phyloP scores from a whole-genome alignment of 2,329 filamentous ascomycete genomes.

The Exserohilum rostratum region DNA sequence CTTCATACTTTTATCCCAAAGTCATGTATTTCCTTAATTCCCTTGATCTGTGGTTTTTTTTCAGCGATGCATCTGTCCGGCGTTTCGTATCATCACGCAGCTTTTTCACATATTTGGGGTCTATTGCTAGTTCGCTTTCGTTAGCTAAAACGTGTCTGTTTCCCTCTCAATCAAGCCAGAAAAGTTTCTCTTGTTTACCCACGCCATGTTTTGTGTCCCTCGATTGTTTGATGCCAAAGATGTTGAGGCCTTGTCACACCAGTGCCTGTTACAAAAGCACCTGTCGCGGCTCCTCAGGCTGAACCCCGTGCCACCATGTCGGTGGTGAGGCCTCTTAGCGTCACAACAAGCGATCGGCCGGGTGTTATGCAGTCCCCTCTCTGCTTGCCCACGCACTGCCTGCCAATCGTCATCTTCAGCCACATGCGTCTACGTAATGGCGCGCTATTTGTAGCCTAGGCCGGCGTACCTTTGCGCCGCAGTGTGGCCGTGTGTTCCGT shows the following conservation, averaged over 20 bases:
- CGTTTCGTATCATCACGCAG: slow-evolving; percentile 2
- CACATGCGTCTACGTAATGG: slow-evolving; percentile 8
- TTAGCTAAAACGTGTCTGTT: too few relatives aligned
- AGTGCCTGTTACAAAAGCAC: too few relatives aligned
- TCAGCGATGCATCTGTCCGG: slow-evolving; percentile 12
- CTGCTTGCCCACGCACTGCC: too few relatives aligned
- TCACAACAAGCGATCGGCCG: not conserved
- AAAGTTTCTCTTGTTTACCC: too few relatives aligned
- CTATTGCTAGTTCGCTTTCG: not conserved
- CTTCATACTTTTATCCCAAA: slow-evolving; percentile 12
- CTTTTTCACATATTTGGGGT: not conserved
- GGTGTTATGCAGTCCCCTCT: slow-evolving; percentile 1
- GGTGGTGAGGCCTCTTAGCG: too few relatives aligned
- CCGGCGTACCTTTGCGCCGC: not conserved
- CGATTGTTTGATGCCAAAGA: too few relatives aligned
- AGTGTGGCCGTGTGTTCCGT: slow-evolving; percentile 1
- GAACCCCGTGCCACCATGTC: too few relatives aligned
- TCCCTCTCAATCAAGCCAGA: too few relatives aligned
- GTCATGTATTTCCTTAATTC: slow-evolving; percentile 33
- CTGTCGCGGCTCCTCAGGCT: too few relatives aligned
- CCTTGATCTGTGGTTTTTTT: not conserved
- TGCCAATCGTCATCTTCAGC: not conserved
- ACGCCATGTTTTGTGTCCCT: too few relatives aligned
- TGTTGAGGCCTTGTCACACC: too few relatives aligned
- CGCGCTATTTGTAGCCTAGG: slow-evolving; percentile 3